These are phyloP conservation scores for Achaetomiella virescens DNA, from an alignment of 495 filamentous ascomycete species.

Conservation along the genomic window DNA sequence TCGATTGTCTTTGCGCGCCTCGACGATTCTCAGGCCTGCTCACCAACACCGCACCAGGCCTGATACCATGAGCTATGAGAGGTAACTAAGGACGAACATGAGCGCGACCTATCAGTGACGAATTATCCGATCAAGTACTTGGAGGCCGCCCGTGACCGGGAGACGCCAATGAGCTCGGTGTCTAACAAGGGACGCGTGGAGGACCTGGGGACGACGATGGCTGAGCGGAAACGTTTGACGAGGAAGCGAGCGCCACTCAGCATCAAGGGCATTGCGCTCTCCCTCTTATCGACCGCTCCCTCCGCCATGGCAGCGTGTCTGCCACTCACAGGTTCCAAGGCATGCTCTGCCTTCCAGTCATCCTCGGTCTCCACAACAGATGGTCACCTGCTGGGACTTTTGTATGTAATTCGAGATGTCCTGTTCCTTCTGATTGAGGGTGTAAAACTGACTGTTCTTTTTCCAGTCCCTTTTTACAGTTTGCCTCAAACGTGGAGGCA, in stretches of 20 bases:
- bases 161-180: constrained; percentile 2
- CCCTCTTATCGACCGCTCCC: constrained; percentile 18
- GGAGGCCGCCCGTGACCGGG: not conserved
- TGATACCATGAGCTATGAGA: constrained; percentile 24
- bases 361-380: constrained; percentile 79
- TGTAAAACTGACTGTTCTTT: constrained; percentile 14
- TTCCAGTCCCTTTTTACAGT: constrained; percentile 76
- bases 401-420: constrained; percentile 58
- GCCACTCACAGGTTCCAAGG: constrained; percentile 67
- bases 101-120: constrained; percentile 14
- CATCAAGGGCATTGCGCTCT: constrained; percentile 13
- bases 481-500: constrained; percentile 63
- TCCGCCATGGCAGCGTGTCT: constrained; percentile 55
- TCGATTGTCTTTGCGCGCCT: not conserved
- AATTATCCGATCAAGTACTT: constrained; percentile 4
- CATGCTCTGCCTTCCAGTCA: constrained; percentile 75
- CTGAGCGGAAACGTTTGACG: constrained; percentile 2
- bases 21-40: not conserved
- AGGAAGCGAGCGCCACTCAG: constrained; percentile 4
- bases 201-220: constrained; percentile 1
- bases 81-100: constrained; percentile 19
- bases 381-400: constrained; percentile 55
- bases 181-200: not conserved
- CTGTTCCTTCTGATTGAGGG: not conserved
- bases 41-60: not conserved